A percentile compares a stretch with the other conserved stretches of the same genome.
These are phyloP conservation scores for Citrus glauca DNA, from an alignment of 345 rosid species.

Conservation along the genomic window DNA sequence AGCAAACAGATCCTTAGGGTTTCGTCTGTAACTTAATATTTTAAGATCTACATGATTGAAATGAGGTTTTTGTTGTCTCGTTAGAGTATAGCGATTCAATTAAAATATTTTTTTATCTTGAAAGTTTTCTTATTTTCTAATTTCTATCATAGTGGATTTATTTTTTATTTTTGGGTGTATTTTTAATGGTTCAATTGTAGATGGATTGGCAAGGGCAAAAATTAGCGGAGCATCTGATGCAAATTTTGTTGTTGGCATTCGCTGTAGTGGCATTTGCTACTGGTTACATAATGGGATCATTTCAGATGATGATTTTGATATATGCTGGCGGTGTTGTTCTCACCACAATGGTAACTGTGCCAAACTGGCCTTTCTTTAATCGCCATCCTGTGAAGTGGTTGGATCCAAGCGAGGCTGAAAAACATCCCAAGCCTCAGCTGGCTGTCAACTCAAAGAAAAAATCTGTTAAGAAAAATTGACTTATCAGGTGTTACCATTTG, in stretches of 20 bases:
- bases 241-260: constrained; percentile 60
- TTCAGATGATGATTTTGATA: constrained; percentile 66
- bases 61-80: no score
- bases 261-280: constrained; percentile 49
- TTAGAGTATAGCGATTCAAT: no score
- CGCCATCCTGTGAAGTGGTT: constrained; percentile 79
- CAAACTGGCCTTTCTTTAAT: constrained; percentile 90
- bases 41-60: background rate
- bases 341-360: constrained; percentile 68
- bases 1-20: background rate
- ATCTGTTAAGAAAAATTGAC: constrained; percentile 45
- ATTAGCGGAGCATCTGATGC: constrained; percentile 94
- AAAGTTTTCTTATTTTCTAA: background rate
- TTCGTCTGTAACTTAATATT: background rate
- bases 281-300: constrained; percentile 62
- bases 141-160: background rate
- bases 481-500: background rate
- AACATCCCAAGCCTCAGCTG: constrained; percentile 69
- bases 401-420: constrained; percentile 74
- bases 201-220: constrained; percentile 99
- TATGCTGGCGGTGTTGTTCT: constrained; percentile 74
- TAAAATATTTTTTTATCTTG: background rate
- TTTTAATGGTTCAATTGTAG: constrained; percentile 11
- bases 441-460: constrained; percentile 56
- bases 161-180: background rate